These are phyloP conservation scores for Arthrobotrys sphaeroides DNA, from an alignment of 2,329 filamentous ascomycete species.

Conservation along the genomic window DNA sequence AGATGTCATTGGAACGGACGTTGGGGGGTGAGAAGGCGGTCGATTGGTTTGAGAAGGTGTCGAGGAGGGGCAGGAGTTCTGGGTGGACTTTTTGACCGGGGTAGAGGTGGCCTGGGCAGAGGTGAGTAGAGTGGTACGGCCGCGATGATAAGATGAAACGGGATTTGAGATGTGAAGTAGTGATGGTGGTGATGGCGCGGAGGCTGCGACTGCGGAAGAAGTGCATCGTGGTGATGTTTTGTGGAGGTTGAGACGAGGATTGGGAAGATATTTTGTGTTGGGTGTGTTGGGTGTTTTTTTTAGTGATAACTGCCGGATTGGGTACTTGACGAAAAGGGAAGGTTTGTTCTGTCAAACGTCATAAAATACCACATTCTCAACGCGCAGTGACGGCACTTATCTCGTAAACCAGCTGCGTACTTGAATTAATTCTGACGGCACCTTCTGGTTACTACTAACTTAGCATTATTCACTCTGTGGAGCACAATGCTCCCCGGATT, in stretches of 20 bases:
- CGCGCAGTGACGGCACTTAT: no score
- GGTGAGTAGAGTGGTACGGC: conserved; percentile 9
- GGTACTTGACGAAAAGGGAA: no score
- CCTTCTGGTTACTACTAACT: no score
- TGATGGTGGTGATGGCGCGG: background rate
- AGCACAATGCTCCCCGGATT: no score
- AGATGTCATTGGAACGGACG: conserved; percentile 16
- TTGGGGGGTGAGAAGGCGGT: background rate
- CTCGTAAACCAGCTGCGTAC: no score
- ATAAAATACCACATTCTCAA: no score
- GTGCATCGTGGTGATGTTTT: conserved; percentile 16
- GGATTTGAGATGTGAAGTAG: background rate
- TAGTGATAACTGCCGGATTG: no score
- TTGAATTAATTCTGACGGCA: no score
- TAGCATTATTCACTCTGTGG: no score
- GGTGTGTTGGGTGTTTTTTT: background rate
- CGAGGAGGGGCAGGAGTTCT: conserved; percentile 25
- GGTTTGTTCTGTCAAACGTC: no score
- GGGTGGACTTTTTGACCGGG: conserved; percentile 35
- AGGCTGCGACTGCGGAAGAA: conserved; percentile 12
- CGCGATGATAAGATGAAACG: background rate
- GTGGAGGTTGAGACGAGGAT: background rate
- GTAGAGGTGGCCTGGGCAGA: conserved; percentile 10
- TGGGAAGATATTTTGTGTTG: background rate
- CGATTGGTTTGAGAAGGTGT: background rate